These are phyloP conservation scores for Floccularia luteovirens DNA, from an alignment of 768 basidiomycete genomes.

Conservation along the genomic window DNA sequence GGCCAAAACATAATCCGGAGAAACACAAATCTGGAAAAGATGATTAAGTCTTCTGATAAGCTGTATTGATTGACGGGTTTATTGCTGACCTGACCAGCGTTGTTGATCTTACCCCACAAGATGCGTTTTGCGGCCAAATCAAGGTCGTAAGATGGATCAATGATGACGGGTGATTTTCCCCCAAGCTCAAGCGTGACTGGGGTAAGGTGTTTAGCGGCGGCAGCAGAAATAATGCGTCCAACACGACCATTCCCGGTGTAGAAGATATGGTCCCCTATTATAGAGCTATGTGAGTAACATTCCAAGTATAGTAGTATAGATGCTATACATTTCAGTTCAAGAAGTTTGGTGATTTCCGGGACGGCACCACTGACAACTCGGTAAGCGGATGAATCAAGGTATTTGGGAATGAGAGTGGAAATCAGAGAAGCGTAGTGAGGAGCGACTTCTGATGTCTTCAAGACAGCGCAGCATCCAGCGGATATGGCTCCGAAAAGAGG, in stretches of 20 bases:
- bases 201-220: conserved; percentile 47
- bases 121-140: conserved; percentile 54
- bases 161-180: conserved; percentile 40
- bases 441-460: conserved; percentile 63
- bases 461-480: conserved; percentile 59
- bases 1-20: conserved; percentile 39
- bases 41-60: background rate
- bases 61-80: background rate
- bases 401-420: conserved; percentile 43
- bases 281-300: background rate
- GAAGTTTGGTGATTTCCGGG: conserved; percentile 45
- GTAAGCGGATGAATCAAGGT: conserved; percentile 41
- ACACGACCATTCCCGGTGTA: conserved; percentile 41
- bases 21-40: conserved; percentile 47
- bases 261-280: conserved; percentile 29
- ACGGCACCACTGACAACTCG: conserved; percentile 52
- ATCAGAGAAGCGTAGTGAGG: conserved; percentile 43
- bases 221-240: conserved; percentile 39
- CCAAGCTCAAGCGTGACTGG: conserved; percentile 52
- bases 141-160: conserved; percentile 28
- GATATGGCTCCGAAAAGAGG: conserved; percentile 68
- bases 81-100: conserved; percentile 50
- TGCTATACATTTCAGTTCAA: conserved; percentile 33
- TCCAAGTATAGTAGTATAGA: background rate
- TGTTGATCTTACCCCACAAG: conserved; percentile 58